phyloP scores from a whole-genome alignment of 2,329 filamentous ascomycete genomes.

The Arthroderma sp. region DNA sequence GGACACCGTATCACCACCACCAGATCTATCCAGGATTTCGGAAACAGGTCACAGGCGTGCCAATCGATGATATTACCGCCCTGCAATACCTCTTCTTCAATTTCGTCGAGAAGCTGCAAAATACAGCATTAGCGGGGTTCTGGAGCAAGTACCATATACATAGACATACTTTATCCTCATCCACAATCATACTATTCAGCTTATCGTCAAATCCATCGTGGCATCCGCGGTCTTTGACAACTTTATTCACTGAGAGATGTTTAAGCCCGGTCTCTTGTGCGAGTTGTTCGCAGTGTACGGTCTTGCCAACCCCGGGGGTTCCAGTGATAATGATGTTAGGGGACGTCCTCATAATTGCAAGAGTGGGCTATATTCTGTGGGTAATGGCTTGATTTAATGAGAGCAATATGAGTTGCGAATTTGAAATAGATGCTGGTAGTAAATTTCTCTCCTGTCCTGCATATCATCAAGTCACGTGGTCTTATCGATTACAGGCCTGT shows the following conservation, averaged over 20 bases:
- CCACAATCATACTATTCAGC: constrained; percentile 78
- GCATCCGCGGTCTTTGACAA: constrained; percentile 78
- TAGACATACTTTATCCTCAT: constrained; percentile 72
- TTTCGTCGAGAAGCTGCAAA: constrained; percentile 61
- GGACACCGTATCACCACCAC: constrained; percentile 76
- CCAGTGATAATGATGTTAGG: constrained; percentile 94
- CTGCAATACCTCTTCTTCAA: constrained; percentile 64
- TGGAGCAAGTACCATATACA: not conserved
- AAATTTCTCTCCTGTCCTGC: too few species aligned
- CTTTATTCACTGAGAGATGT: constrained; percentile 77
- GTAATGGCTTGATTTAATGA: not conserved
- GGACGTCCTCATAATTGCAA: constrained; percentile 22
- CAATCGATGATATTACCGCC: constrained; percentile 91
- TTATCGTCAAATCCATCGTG: constrained; percentile 82
- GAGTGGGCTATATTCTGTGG: not conserved
- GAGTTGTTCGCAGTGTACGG: constrained; percentile 74
- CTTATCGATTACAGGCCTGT: too few species aligned
- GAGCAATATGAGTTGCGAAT: not conserved
- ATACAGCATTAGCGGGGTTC: not conserved
- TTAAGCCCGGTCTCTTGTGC: constrained; percentile 62
- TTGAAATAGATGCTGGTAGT: not conserved
- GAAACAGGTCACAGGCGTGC: constrained; percentile 95
- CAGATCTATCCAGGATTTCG: constrained; percentile 84
- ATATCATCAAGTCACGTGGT: too few species aligned
- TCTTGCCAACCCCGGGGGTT: constrained; percentile 92